Percentiles rank a stretch among this genome's conserved stretches.
Evolutionary conservation across 495 filamentous ascomycete species (phyloP).

Genomic region (Hypoxylon subgilvum): DNA sequence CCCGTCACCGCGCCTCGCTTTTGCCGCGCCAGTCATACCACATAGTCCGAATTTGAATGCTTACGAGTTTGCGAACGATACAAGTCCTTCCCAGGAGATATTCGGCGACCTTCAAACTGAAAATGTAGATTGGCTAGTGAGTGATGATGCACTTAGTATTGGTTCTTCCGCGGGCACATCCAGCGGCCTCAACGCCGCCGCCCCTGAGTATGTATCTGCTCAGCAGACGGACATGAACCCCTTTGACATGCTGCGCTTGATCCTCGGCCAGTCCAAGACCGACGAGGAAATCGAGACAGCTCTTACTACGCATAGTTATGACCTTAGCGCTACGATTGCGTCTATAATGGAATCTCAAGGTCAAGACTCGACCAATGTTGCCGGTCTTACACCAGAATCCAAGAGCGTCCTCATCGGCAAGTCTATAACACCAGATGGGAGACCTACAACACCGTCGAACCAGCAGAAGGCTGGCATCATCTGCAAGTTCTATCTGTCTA

Average conservation of each 20-base stretch:
- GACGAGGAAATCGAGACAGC: constrained; percentile 94
- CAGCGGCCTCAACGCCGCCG: constrained; percentile 73
- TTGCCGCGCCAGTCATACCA: constrained; percentile 88
- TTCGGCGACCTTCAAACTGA: constrained; percentile 93
- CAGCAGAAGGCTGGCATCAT: constrained; percentile 80
- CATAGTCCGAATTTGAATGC: constrained; percentile 93
- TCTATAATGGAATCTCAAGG: constrained; percentile 74
- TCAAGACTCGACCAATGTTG: constrained; percentile 48
- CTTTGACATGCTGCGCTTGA: constrained; percentile 95
- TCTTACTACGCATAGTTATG: constrained; percentile 87
- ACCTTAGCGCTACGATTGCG: constrained; percentile 86
- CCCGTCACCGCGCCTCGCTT: constrained; percentile 88
- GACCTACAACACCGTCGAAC: constrained; percentile 74
- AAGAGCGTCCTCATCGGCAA: constrained; percentile 82
- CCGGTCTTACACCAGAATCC: constrained; percentile 55
- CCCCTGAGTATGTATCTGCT: constrained; percentile 78
- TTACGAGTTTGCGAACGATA: constrained; percentile 81
- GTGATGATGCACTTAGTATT: constrained; percentile 81
- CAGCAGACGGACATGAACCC: constrained; percentile 91
- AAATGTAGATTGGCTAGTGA: constrained; percentile 94
- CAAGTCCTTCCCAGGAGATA: constrained; percentile 77
- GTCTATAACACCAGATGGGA: constrained; percentile 75
- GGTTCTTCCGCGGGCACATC: constrained; percentile 72
- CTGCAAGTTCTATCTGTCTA: constrained; percentile 94
- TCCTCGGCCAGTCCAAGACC: constrained; percentile 83